Conservation (phyloP, 306 rosid genomes). For the Hippophae tibetana region DNA sequence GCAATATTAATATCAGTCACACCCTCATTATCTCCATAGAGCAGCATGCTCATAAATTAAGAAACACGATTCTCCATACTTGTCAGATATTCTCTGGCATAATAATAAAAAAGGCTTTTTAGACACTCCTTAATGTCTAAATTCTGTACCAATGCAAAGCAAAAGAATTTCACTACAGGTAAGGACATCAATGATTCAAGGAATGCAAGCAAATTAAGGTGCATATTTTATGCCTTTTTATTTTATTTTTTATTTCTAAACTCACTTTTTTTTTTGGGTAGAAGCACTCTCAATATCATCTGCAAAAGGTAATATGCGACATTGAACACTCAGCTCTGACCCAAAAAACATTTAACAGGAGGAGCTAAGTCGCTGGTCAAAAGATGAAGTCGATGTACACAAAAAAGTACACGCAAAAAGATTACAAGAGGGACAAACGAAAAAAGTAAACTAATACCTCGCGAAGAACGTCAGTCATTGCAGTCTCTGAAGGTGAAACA, state of each 20-base stretch:
- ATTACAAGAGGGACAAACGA: not conserved
- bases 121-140: not conserved
- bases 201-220: not conserved
- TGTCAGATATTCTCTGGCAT: too few species aligned
- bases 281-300: not conserved
- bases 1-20: not conserved
- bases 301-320: not conserved
- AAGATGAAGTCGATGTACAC: not conserved
- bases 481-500: conserved; percentile 98
- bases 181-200: not conserved
- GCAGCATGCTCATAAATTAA: too few species aligned
- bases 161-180: not conserved
- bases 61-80: too few species aligned
- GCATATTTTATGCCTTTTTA: too few species aligned
- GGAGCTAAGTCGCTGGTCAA: not conserved
- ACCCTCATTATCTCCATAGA: too few species aligned
- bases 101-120: not conserved
- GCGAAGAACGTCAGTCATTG: conserved; percentile 95
- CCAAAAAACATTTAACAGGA: not conserved
- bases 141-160: not conserved
- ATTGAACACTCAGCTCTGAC: too few species aligned
- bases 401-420: not conserved
- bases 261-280: too few species aligned
- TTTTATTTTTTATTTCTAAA: too few species aligned
- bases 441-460: conserved; percentile 46